Evolutionary conservation across 2,329 filamentous ascomycete species (phyloP), one percentile per base, ranked within the genome.

Genomic region (Aspergillus fumigatiaffinis): DNA sequence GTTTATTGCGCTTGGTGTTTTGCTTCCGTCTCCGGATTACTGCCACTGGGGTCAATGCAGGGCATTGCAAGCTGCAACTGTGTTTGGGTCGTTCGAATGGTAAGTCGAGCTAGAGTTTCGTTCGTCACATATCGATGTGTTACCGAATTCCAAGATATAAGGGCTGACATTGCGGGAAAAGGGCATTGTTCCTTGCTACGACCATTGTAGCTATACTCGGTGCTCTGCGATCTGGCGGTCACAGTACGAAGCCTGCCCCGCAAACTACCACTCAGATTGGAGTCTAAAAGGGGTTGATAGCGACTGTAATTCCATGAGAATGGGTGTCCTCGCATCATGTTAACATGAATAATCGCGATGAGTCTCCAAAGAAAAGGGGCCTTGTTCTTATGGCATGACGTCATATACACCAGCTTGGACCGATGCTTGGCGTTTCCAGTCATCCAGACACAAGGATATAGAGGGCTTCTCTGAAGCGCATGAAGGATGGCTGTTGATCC

Each of bases 1-100:
- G 6, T 89, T 91, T 66, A 87, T 95, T 63, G 90, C 91, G 0
- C 75, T 92, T 10, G 91, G 88, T 0, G 87, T 86, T 21, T 80
- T 80, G 55, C 75, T 91, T 56, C 83, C 83, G 53, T 80, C 83
- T 17, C 77, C 84, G 0, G 74, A 70, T 8, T 77, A 82, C 56
- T 87, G 85, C 68, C 79, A 76, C 46, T 77, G 79, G 46, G 77
- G 73, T 20, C 79, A 78, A 17, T 92, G 89, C 72, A 78, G 79
- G 48, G 77, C 82, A 10, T 76, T 82, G 8, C 84, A 89, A 74
- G 80, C 79, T 17, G 77, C 76, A 4, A 73, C 75, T 20, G 77
- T 78, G 3, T 80, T 82, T 67, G 77, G 71, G 0, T 74, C 77
- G 47, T 78, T 81, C 70, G 68, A 81, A 68, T 76, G 81, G 77